A percentile compares a stretch with the other conserved stretches of the same genome.
Evolutionary conservation across 352 stramenopile genomes (phyloP).

Genomic region (Phytophthora citricola): DNA sequence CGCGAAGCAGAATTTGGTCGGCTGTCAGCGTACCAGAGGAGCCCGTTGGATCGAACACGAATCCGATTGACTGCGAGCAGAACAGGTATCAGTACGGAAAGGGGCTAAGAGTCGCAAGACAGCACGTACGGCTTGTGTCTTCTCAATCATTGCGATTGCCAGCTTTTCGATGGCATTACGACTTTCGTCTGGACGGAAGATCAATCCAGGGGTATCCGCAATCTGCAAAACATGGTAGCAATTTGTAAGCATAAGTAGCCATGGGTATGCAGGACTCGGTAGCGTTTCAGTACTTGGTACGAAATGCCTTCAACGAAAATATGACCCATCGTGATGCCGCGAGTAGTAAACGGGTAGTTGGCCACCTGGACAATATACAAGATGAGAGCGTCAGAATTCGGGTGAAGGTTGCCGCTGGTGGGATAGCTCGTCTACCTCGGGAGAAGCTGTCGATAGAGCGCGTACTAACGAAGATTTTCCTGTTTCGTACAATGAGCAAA

Average conservation of each 20-base stretch:
- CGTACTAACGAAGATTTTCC: constrained; percentile 87
- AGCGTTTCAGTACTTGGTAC: constrained; percentile 60
- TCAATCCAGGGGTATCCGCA: constrained; percentile 77
- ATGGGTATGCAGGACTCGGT: not conserved
- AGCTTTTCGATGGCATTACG: constrained; percentile 82
- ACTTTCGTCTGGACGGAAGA: constrained; percentile 67
- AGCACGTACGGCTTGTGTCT: constrained; percentile 63
- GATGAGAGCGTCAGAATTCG: constrained; percentile 3
- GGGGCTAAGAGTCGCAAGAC: not conserved
- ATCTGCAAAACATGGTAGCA: constrained; percentile 58
- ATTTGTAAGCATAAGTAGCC: not conserved
- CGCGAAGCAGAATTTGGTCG: constrained; percentile 72
- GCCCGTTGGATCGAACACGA: constrained; percentile 85
- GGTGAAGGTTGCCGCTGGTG: not conserved
- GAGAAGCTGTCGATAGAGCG: constrained; percentile 81
- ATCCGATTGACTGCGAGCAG: constrained; percentile 70
- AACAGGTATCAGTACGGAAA: constrained; percentile 12
- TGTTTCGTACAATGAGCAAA: constrained; percentile 20
- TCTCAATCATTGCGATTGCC: constrained; percentile 78
- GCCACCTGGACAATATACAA: constrained; percentile 56
- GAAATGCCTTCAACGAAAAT: constrained; percentile 86
- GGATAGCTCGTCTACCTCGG: constrained; percentile 50
- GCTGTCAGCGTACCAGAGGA: constrained; percentile 64
- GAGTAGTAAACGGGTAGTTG: constrained; percentile 90
- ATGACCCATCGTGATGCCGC: constrained; percentile 89